These are phyloP conservation scores for Lipomyces orientalis DNA, from an alignment of 805 yeast genomes.

Conservation along the genomic window DNA sequence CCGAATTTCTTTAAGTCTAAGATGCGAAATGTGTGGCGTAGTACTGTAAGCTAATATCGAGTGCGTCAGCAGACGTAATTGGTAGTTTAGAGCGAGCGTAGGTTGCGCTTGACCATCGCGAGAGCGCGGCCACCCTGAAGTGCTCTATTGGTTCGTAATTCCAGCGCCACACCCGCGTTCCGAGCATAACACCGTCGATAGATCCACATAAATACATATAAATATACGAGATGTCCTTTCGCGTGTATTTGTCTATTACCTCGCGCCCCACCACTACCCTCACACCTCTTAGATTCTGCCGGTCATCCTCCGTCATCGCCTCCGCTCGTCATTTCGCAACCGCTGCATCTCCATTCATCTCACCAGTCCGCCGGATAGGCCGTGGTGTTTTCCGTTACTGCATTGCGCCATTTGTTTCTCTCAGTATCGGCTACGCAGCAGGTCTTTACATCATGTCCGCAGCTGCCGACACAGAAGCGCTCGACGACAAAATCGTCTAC, in stretches of 20 bases:
- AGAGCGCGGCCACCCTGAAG: too few species aligned
- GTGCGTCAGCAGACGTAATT: neutral
- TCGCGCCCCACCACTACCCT: neutral
- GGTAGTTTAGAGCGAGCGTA: neutral
- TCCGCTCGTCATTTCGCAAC: neutral
- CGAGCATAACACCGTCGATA: neutral
- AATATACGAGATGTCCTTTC: neutral
- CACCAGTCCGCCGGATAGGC: neutral
- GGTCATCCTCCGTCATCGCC: neutral
- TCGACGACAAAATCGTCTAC: neutral
- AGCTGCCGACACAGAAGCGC: neutral
- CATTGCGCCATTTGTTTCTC: constrained; percentile 11
- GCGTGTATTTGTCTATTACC: neutral
- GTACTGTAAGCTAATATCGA: neutral
- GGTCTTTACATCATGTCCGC: constrained; percentile 1
- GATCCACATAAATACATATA: neutral
- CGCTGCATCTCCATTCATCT: neutral
- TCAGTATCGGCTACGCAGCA: constrained; percentile 8
- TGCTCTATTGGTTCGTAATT: too few species aligned
- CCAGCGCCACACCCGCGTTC: neutral
- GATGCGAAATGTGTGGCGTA: neutral
- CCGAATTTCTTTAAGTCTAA: neutral
- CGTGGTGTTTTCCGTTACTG: neutral
- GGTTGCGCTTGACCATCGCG: neutral
- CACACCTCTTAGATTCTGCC: neutral